Evolutionary conservation across 805 yeast species (phyloP).

Genomic region (Barnettozyma vustinii): DNA sequence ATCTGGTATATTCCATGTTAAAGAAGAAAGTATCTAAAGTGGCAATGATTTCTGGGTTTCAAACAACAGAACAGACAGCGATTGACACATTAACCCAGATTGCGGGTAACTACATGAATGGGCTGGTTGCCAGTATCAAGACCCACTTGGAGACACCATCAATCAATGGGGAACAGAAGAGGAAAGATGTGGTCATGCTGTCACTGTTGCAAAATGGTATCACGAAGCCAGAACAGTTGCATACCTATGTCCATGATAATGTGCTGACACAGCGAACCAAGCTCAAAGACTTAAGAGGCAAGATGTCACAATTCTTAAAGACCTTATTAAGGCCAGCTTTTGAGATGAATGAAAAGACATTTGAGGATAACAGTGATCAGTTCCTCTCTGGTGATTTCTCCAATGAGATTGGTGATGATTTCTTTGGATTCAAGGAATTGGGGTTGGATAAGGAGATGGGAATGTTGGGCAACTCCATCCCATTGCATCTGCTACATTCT

Average conservation of each 20-base stretch:
- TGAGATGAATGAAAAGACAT: conserved; percentile 69
- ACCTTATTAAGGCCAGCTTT: conserved; percentile 77
- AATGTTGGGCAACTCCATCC: conserved; percentile 76
- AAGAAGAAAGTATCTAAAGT: conserved; percentile 68
- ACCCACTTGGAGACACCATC: conserved; percentile 61
- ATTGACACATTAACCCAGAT: conserved; percentile 74
- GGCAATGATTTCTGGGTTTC: conserved; percentile 91
- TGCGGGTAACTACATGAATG: conserved; percentile 74
- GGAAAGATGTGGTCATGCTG: conserved; percentile 49
- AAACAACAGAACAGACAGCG: conserved; percentile 72
- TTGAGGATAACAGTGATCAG: conserved; percentile 88
- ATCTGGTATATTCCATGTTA: conserved; percentile 60
- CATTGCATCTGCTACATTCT: conserved; percentile 81
- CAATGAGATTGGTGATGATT: conserved; percentile 91
- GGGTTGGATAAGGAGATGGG: conserved; percentile 93
- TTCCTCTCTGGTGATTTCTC: conserved; percentile 94
- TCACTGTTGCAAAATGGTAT: conserved; percentile 84
- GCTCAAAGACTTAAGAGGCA: conserved; percentile 59
- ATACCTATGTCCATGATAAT: conserved; percentile 68
- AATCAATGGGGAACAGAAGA: conserved; percentile 25
- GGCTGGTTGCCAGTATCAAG: conserved; percentile 65
- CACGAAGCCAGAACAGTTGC: conserved; percentile 68
- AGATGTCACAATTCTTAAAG: conserved; percentile 66
- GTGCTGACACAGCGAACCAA: conserved; percentile 64
- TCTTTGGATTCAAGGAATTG: conserved; percentile 92